Base-by-base conservation (phyloP, 352 stramenopile species). In the Poterioochromonas sp. region DNA sequence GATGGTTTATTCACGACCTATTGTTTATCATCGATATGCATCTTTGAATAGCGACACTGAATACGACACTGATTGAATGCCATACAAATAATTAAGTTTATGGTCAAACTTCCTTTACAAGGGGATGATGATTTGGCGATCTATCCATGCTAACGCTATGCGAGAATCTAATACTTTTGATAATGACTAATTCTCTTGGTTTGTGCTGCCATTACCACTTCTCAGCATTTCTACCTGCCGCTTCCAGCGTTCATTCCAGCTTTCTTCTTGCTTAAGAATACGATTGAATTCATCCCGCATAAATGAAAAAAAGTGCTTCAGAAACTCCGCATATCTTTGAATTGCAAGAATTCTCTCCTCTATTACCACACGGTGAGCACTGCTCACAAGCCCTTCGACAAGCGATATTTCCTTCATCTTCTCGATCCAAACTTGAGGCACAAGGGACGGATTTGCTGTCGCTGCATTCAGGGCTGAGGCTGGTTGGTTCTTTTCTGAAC, bases 141-240 rank as follows among this genome's bases (percentile, higher is more conserved):
- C n/a, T n/a, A n/a, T n/a, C n/a, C n/a, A n/a, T n/a, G n/a, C n/a
- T n/a, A n/a, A n/a, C n/a, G n/a, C n/a, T n/a, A n/a, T n/a, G n/a
- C n/a, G n/a, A n/a, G n/a, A n/a, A n/a, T n/a, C n/a, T n/a, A n/a
- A n/a, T n/a, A n/a, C n/a, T n/a, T n/a, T n/a, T n/a, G n/a, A n/a
- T n/a, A n/a, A n/a, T n/a, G n/a, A n/a, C n/a, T n/a, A n/a, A n/a
- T n/a, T n/a, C n/a, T n/a, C n/a, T n/a, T n/a, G n/a, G n/a, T n/a
- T n/a, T n/a, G n/a, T n/a, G n/a, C n/a, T n/a, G n/a, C n/a, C 20
- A 39, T 68, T 65, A n/a, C 71, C 71, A 22, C 39, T 37, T 34
- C 47, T n/a, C 34, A 78, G 32, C 71, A 78, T 78, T 53, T 78
- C 43, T 26, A 78, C 71, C 39, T 78, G 71, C 5, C 71, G 32